Percentiles rank a stretch among this genome's conserved stretches.
phyloP scores from a whole-genome alignment of 2,329 filamentous ascomycete genomes.

The Hyphodiscus sp. region DNA sequence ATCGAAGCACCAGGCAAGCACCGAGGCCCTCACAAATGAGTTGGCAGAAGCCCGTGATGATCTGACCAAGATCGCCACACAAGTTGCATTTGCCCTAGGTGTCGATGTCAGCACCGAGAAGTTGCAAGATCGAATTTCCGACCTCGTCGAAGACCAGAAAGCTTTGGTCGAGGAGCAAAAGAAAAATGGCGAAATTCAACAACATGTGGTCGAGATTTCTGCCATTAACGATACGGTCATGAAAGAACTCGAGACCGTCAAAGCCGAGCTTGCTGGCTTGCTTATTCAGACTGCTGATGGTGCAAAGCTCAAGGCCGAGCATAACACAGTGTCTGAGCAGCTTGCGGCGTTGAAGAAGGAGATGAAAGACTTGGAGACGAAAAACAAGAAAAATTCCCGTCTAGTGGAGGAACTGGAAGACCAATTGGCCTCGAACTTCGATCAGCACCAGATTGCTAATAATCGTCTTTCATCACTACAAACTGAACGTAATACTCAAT shows the following conservation, averaged over 20 bases:
- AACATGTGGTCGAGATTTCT: conserved; percentile 48
- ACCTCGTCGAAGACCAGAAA: conserved; percentile 52
- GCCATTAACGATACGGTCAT: conserved; percentile 52
- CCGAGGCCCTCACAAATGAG: conserved; percentile 52
- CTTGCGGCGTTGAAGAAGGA: conserved; percentile 58
- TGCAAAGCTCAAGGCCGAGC: conserved; percentile 37
- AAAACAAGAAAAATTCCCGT: conserved; percentile 85
- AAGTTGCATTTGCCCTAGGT: conserved; percentile 54
- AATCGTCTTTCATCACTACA: conserved; percentile 82
- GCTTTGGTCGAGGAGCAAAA: conserved; percentile 52
- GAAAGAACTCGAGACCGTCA: conserved; percentile 56
- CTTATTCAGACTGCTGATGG: conserved; percentile 41
- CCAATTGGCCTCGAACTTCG: conserved; percentile 90
- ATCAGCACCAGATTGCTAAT: conserved; percentile 78
- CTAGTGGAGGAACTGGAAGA: conserved; percentile 95
- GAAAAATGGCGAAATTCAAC: conserved; percentile 50
- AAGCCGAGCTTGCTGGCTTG: conserved; percentile 46
- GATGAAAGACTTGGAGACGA: conserved; percentile 53
- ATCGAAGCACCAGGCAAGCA: conserved; percentile 51
- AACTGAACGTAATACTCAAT: conserved; percentile 63
- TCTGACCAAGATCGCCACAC: conserved; percentile 56
- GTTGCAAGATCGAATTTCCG: conserved; percentile 54
- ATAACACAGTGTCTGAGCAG: conserved; percentile 47
- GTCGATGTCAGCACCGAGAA: conserved; percentile 62
- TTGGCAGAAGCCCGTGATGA: conserved; percentile 60